These are phyloP conservation scores for Mrakia gelida DNA, from an alignment of 768 basidiomycete species.

Conservation along the genomic window DNA sequence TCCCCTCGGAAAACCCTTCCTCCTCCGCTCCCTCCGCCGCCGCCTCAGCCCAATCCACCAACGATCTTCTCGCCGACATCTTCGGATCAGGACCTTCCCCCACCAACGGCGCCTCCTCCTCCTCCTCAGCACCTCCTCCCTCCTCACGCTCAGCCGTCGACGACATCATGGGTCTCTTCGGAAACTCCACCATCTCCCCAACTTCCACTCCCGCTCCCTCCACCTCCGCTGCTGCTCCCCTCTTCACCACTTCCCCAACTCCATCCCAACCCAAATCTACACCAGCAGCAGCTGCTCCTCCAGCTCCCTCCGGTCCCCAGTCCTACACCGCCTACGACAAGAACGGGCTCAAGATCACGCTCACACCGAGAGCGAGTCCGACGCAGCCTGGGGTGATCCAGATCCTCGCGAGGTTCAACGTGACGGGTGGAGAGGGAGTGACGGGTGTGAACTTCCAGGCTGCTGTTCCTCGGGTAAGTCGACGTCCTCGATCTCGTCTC, in stretches of 20 bases:
- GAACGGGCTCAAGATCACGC: conserved; percentile 78
- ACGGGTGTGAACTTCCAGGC: conserved; percentile 86
- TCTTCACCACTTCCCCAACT: conserved; percentile 15
- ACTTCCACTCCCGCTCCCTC: conserved; percentile 45
- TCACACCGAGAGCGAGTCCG: conserved; percentile 79
- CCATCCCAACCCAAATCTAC: conserved; percentile 8
- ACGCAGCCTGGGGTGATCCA: conserved; percentile 83
- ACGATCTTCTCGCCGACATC: conserved; percentile 87
- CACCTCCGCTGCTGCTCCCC: conserved; percentile 35
- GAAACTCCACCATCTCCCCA: conserved; percentile 46
- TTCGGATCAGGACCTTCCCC: conserved; percentile 58
- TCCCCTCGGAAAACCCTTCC: conserved; percentile 46
- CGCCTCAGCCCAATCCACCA: conserved; percentile 57
- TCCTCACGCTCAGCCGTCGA: conserved; percentile 62
- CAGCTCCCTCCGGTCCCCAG: conserved; percentile 48
- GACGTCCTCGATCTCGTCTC: background rate
- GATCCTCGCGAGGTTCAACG: conserved; percentile 82
- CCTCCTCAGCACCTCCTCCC: conserved; percentile 42
- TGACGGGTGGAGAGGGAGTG: conserved; percentile 53
- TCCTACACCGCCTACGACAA: conserved; percentile 87
- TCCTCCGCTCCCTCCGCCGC: conserved; percentile 47
- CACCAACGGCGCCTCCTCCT: conserved; percentile 42
- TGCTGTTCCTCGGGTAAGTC: conserved; percentile 83
- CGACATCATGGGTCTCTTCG: conserved; percentile 89
- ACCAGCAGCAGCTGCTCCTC: conserved; percentile 42